Conservation (phyloP, 176 grass and related monocot species). For the Leersia perrieri region DNA sequence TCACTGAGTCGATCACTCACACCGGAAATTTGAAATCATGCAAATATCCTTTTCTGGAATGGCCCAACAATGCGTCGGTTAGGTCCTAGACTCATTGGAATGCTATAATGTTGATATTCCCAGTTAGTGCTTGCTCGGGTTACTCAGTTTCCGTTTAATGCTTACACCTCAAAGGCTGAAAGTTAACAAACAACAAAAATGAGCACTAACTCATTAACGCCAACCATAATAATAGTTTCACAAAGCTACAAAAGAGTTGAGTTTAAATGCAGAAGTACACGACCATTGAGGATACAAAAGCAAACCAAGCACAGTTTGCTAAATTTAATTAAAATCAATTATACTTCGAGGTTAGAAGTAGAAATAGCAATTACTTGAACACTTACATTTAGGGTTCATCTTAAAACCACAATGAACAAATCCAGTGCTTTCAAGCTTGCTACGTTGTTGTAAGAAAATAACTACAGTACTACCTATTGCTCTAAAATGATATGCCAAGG, state of each 20-base stretch:
- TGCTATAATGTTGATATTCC: conserved; percentile 12
- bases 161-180: conserved; percentile 26
- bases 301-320: neutral
- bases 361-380: neutral
- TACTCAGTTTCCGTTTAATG: neutral
- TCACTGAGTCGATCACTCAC: conserved; percentile 33
- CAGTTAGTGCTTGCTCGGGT: neutral
- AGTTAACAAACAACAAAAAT: conserved; percentile 31
- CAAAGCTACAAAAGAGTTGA: neutral
- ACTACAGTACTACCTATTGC: neutral
- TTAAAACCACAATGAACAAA: conserved; percentile 21
- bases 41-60: neutral
- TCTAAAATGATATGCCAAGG: neutral
- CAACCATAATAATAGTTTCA: neutral
- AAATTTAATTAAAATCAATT: neutral
- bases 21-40: neutral
- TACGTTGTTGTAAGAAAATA: neutral
- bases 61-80: conserved; percentile 10
- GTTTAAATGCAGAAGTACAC: conserved; percentile 9
- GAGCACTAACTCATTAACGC: conserved; percentile 24
- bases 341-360: neutral
- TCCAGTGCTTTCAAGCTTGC: neutral
- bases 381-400: conserved; percentile 2
- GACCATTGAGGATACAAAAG: neutral
- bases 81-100: conserved; percentile 9